phyloP scores from a whole-genome alignment of 169 alveolate genomes.

The Eimeria necatrix region DNA sequence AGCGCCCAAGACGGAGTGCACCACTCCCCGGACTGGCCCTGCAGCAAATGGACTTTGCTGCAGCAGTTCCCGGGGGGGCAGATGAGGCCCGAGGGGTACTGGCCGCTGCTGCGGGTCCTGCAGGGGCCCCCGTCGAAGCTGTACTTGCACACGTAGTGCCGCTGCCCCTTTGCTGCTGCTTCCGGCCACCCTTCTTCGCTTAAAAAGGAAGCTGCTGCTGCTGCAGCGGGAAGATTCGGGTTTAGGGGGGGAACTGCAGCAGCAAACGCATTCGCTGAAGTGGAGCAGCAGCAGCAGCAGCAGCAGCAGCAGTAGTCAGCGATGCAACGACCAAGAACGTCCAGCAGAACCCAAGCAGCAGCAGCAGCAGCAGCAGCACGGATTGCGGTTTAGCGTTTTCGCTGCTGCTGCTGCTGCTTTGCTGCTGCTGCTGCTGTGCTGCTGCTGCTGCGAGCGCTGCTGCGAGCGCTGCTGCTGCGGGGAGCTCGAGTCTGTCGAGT shows the following conservation, averaged over 20 bases:
- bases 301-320: not conserved
- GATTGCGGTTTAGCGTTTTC: too few relatives aligned
- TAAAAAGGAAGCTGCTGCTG: not conserved
- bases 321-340: not conserved
- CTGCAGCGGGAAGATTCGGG: not conserved
- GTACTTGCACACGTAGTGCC: not conserved
- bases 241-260: not conserved
- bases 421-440: too few relatives aligned
- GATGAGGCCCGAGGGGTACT: not conserved
- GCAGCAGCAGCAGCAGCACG: too few relatives aligned
- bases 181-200: not conserved
- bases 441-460: too few relatives aligned
- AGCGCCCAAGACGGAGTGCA: not conserved
- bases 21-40: slow-evolving; percentile 16
- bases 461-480: too few relatives aligned
- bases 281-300: not conserved
- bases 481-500: too few relatives aligned
- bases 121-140: slow-evolving; percentile 28
- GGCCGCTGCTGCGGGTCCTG: not conserved
- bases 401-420: too few relatives aligned
- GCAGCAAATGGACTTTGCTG: slow-evolving; percentile 13
- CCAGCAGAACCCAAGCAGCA: too few relatives aligned
- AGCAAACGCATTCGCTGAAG: not conserved
- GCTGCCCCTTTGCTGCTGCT: not conserved
- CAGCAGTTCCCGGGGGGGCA: slow-evolving; percentile 35